Evolutionary conservation across 2,329 filamentous ascomycete species (phyloP).

Genomic region (Gyromitra esculenta): DNA sequence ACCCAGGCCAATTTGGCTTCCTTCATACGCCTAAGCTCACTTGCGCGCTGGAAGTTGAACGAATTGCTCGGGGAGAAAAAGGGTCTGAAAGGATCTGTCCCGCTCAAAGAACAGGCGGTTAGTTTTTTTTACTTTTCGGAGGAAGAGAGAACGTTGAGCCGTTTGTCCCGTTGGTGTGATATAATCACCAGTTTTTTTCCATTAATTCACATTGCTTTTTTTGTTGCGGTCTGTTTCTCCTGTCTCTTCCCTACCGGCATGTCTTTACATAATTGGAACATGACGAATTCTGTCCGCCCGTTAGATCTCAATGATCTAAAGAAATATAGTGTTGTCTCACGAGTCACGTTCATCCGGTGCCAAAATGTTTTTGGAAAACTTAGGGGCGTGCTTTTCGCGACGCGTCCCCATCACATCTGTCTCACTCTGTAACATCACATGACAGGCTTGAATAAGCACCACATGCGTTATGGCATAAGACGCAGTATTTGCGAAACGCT

Average conservation of each 20-base stretch:
- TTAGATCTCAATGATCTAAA: conserved; percentile 30
- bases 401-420: conserved; percentile 19
- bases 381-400: conserved; percentile 18
- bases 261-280: conserved; percentile 15
- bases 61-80: conserved; percentile 43
- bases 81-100: conserved; percentile 40
- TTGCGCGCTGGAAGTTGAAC: conserved; percentile 50
- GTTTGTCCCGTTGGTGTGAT: conserved; percentile 52
- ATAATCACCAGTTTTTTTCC: conserved; percentile 18
- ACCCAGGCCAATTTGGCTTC: conserved; percentile 52
- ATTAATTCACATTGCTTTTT: conserved; percentile 5
- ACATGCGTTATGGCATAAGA: neutral
- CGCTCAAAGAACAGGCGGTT: conserved; percentile 51
- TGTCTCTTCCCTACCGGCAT: neutral
- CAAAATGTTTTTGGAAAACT: conserved; percentile 18
- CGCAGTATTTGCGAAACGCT: conserved; percentile 11
- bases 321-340: conserved; percentile 34
- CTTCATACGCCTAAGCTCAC: conserved; percentile 44
- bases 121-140: conserved; percentile 48
- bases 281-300: conserved; percentile 32
- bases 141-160: conserved; percentile 46
- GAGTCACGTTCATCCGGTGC: conserved; percentile 21
- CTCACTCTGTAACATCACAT: conserved; percentile 24
- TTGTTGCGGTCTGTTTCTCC: neutral
- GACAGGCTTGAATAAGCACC: conserved; percentile 16